These are phyloP conservation scores for Fusarium falciforme DNA, from an alignment of 2,329 filamentous ascomycete species.

Conservation along the genomic window DNA sequence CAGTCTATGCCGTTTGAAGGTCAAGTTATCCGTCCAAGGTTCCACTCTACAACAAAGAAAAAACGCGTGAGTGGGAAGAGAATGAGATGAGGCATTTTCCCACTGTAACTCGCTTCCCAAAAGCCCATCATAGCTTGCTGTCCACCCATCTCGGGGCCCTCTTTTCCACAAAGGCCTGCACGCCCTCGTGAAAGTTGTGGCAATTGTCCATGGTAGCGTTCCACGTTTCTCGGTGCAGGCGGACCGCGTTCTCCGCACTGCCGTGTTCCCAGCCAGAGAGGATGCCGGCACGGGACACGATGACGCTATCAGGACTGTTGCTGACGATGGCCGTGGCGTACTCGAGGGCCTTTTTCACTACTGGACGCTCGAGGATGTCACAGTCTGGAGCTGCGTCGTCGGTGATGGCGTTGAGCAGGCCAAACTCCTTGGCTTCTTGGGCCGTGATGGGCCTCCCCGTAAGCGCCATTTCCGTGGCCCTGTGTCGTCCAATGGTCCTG, in stretches of 20 bases:
- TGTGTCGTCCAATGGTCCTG: conserved; percentile 72
- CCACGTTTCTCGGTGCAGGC: conserved; percentile 63
- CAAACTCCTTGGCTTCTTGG: conserved; percentile 70
- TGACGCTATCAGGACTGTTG: conserved; percentile 78
- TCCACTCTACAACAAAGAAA: background rate
- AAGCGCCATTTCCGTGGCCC: conserved; percentile 76
- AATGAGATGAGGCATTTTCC: conserved; percentile 2
- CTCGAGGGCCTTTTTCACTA: conserved; percentile 66
- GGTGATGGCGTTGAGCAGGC: conserved; percentile 74
- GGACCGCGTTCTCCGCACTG: conserved; percentile 68
- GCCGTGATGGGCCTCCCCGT: conserved; percentile 69
- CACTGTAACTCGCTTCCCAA: background rate
- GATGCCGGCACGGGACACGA: conserved; percentile 75
- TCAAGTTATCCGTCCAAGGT: conserved; percentile 6
- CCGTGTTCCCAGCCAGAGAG: conserved; percentile 76
- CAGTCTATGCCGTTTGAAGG: background rate
- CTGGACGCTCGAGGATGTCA: conserved; percentile 48
- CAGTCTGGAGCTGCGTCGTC: conserved; percentile 42
- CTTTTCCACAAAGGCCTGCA: conserved; percentile 79
- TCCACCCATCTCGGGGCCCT: conserved; percentile 72
- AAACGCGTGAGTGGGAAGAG: background rate
- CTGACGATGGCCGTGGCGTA: conserved; percentile 69
- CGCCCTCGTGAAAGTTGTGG: conserved; percentile 77
- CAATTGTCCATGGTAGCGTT: conserved; percentile 68
- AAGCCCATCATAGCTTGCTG: conserved; percentile 60